A percentile compares a stretch with the other conserved stretches of the same genome.
Conservation (phyloP, 208 protist species). For the Acanthamoeba triangularis region DNA sequence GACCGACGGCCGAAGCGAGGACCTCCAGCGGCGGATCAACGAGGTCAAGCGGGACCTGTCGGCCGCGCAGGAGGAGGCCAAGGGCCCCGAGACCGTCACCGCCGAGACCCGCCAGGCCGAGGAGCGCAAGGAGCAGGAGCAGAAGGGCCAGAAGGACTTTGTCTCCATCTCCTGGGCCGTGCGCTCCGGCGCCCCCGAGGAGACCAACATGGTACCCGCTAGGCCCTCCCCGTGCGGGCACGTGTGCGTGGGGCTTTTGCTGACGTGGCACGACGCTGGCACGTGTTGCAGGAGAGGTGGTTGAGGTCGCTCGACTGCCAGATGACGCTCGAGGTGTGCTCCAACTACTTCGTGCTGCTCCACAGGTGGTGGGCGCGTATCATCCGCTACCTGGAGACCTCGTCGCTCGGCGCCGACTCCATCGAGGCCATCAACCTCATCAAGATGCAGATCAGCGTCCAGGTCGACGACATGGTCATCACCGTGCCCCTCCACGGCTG, state of each 20-base stretch:
- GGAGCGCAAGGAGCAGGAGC: slow-evolving; percentile 16
- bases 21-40: slow-evolving; percentile 12
- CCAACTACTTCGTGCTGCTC: slow-evolving; percentile 48
- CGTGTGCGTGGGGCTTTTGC: not conserved
- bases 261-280: not conserved
- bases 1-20: slow-evolving; percentile 63
- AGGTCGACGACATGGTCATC: slow-evolving; percentile 62
- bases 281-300: slow-evolving; percentile 22
- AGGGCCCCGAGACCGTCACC: not conserved
- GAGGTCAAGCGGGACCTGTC: slow-evolving; percentile 43
- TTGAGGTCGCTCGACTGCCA: slow-evolving; percentile 42
- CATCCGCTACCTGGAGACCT: slow-evolving; percentile 69
- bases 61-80: slow-evolving; percentile 35
- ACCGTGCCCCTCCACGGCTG: slow-evolving; percentile 51
- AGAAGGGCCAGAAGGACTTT: slow-evolving; percentile 59
- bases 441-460: slow-evolving; percentile 49
- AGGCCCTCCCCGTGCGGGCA: not conserved
- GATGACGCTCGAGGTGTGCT: slow-evolving; percentile 16
- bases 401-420: slow-evolving; percentile 11
- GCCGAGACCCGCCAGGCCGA: not conserved
- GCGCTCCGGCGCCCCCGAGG: slow-evolving; percentile 37
- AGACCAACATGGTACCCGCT: slow-evolving; percentile 3
- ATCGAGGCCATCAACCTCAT: slow-evolving; percentile 73
- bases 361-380: slow-evolving; percentile 62
- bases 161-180: slow-evolving; percentile 19